A percentile compares a stretch with the other conserved stretches of the same genome.
Conservation (phyloP, 2,329 filamentous ascomycete genomes). For the Pseudogymnoascus sp. region DNA sequence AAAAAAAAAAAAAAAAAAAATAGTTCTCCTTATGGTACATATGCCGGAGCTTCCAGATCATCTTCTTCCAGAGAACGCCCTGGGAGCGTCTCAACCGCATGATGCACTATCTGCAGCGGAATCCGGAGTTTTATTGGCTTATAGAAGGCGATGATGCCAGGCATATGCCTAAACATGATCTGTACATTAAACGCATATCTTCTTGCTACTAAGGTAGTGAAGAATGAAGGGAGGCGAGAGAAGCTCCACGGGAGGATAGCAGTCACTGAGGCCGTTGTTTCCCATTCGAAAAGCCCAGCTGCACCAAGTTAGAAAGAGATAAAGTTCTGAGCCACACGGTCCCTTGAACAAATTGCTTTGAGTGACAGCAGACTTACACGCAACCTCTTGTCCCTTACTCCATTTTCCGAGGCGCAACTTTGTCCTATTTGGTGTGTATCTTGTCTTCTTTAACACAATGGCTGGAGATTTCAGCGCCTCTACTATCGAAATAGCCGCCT, state of each 20-base stretch:
- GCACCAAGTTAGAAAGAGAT: neutral
- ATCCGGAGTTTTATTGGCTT: neutral
- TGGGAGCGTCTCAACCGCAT: neutral
- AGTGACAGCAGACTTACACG: neutral
- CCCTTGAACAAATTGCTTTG: neutral
- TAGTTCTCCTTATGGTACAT: neutral
- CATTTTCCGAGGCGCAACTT: conserved; percentile 3
- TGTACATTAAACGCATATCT: conserved; percentile 9
- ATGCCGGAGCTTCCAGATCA: neutral
- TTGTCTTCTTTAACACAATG: neutral
- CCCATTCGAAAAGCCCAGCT: neutral
- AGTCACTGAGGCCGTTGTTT: neutral
- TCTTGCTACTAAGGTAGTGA: conserved; percentile 2
- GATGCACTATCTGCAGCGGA: neutral
- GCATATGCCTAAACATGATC: neutral
- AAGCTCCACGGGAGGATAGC: neutral
- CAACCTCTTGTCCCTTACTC: neutral
- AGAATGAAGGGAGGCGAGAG: conserved; percentile 8
- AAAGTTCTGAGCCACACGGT: neutral
- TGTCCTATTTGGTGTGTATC: neutral
- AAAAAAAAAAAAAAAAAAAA: neutral
- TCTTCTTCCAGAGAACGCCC: neutral
- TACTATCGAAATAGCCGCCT: neutral
- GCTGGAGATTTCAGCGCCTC: neutral
- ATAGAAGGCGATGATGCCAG: neutral